phyloP scores from a whole-genome alignment of 306 rosid species.

The Cicer judaicum region DNA sequence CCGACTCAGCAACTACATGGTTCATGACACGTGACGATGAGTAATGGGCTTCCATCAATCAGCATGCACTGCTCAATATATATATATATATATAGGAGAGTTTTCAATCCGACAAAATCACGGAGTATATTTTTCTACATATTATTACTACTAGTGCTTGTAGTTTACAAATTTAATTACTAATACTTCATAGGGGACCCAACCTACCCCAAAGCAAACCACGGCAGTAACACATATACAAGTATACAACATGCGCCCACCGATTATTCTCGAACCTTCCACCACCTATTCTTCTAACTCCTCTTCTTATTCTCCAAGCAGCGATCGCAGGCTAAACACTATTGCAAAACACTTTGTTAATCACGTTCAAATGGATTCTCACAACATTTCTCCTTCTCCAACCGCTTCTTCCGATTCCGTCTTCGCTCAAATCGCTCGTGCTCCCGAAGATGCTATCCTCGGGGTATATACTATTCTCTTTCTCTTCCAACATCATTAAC shows the following conservation, averaged over 20 bases:
- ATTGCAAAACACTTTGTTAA: constrained; percentile 58
- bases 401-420: constrained; percentile 66
- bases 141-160: too few relatives aligned
- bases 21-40: neutral
- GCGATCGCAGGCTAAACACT: constrained; percentile 75
- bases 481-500: neutral
- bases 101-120: too few relatives aligned
- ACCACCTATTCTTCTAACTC: neutral
- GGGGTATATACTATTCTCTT: constrained; percentile 58
- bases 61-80: neutral
- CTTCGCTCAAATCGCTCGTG: constrained; percentile 82
- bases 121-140: neutral
- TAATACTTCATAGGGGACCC: neutral
- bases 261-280: constrained; percentile 45
- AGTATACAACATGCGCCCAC: constrained; percentile 68
- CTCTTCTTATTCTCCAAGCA: constrained; percentile 38
- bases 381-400: constrained; percentile 61
- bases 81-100: too few relatives aligned
- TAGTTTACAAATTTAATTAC: neutral
- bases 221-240: constrained; percentile 10
- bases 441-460: constrained; percentile 98
- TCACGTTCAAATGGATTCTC: constrained; percentile 56
- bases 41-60: neutral
- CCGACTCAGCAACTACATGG: neutral
- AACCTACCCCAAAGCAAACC: constrained; percentile 1